A percentile compares a stretch with the other conserved stretches of the same genome.
Evolutionary conservation across 352 stramenopile species (phyloP).

Genomic region (Phytopythium cucurbitacearum): DNA sequence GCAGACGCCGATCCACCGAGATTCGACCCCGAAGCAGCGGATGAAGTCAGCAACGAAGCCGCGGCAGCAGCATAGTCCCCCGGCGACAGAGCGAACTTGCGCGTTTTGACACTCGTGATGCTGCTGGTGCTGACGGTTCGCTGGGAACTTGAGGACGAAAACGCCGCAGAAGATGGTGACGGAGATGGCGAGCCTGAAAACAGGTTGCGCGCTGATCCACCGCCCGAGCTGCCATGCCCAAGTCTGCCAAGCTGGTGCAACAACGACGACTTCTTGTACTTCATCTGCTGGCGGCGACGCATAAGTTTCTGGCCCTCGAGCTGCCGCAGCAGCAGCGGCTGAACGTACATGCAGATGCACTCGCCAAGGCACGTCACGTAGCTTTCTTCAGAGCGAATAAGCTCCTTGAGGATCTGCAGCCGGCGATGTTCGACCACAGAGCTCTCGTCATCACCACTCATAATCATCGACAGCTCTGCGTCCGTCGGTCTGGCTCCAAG

Average conservation of each 20-base stretch:
- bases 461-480: conserved; percentile 19
- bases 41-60: conserved; percentile 1
- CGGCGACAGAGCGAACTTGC: conserved; percentile 20
- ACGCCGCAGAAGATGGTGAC: conserved; percentile 3
- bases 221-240: conserved; percentile 23
- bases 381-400: conserved; percentile 79
- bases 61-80: conserved; percentile 6
- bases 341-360: conserved; percentile 81
- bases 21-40: conserved; percentile 4
- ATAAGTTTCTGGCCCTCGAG: conserved; percentile 73
- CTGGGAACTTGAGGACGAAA: conserved; percentile 7
- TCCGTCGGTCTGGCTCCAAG: conserved; percentile 13
- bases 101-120: conserved; percentile 35
- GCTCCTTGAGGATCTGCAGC: conserved; percentile 78
- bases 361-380: conserved; percentile 81
- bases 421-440: conserved; percentile 59
- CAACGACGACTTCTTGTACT: conserved; percentile 51
- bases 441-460: conserved; percentile 37
- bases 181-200: neutral
- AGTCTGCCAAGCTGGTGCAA: conserved; percentile 42
- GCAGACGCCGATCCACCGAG: neutral
- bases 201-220: neutral
- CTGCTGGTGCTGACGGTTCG: conserved; percentile 40
- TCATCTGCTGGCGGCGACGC: conserved; percentile 49
- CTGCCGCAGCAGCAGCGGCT: conserved; percentile 72